These are phyloP conservation scores for Aspergillus incahuasiensis DNA, from an alignment of 495 filamentous ascomycete species.

Conservation along the genomic window DNA sequence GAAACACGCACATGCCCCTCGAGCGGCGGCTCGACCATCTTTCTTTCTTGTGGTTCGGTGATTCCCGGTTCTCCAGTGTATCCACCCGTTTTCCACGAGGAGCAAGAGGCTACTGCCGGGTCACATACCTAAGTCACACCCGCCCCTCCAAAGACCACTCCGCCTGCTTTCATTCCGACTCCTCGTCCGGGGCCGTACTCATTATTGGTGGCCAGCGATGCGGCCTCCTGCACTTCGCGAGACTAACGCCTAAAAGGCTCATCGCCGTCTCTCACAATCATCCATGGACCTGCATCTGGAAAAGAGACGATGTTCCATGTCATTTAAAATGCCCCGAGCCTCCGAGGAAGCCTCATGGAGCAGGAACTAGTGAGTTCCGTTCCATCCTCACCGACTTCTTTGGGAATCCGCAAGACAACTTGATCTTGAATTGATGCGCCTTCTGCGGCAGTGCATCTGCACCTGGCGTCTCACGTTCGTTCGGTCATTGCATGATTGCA, in stretches of 20 bases:
- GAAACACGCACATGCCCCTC: slow-evolving; percentile 1
- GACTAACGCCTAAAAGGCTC: not conserved
- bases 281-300: not conserved
- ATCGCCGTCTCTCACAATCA: not conserved
- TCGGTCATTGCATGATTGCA: not conserved
- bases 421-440: not conserved
- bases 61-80: not conserved
- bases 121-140: not conserved
- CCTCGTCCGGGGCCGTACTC: not conserved
- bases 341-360: not conserved
- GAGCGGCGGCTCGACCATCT: not conserved
- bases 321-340: not conserved
- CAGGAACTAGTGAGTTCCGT: not conserved
- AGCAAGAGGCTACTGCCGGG: not conserved
- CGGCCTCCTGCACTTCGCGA: not conserved
- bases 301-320: not conserved
- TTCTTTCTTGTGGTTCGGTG: not conserved
- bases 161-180: not conserved
- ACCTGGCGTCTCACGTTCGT: not conserved
- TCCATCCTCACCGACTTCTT: slow-evolving; percentile 1
- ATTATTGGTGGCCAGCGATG: slow-evolving; percentile 1
- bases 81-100: not conserved
- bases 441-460: not conserved
- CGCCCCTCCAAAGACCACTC: not conserved
- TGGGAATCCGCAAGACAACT: not conserved